Percentiles rank a stretch among this genome's conserved stretches.
phyloP scores from a whole-genome alignment of 331 rosid species.

The Quercus phellos region DNA sequence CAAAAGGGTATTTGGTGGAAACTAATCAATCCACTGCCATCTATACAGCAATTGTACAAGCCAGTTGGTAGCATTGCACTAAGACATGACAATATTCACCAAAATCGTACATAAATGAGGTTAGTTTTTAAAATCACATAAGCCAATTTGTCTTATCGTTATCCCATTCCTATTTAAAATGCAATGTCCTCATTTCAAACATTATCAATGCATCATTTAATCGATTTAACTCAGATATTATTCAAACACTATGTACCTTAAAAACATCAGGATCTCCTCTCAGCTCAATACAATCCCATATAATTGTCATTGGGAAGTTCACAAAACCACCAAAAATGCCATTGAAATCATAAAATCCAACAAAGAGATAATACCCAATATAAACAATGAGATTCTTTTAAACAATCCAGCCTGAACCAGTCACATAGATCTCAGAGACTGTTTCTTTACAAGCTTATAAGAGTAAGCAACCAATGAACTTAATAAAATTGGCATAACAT shows the following conservation, averaged over 20 bases:
- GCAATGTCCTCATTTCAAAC: not conserved
- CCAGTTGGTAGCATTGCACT: not conserved
- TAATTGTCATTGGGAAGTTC: constrained; percentile 1
- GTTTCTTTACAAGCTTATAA: constrained; percentile 15
- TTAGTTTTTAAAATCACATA: not conserved
- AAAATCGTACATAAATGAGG: not conserved
- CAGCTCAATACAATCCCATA: not conserved
- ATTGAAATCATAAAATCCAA: not conserved
- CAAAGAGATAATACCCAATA: not conserved
- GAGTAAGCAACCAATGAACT: not conserved
- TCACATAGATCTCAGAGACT: constrained; percentile 24
- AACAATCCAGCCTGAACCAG: not conserved
- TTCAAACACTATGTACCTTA: not conserved
- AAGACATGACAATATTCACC: constrained; percentile 9
- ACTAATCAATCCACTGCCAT: not conserved
- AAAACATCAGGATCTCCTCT: not conserved
- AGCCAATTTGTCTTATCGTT: not conserved
- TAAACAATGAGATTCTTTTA: not conserved
- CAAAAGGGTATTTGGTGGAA: not conserved
- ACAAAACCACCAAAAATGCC: not conserved
- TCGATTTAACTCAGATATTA: not conserved
- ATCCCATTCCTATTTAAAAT: not conserved
- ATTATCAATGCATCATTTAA: not conserved
- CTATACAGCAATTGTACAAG: constrained; percentile 10
- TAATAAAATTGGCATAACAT: not conserved